Evolutionary conservation across 2,329 filamentous ascomycete species (phyloP), one percentile per base, ranked within the genome.

Genomic region (Alternaria hordeiaustralica): DNA sequence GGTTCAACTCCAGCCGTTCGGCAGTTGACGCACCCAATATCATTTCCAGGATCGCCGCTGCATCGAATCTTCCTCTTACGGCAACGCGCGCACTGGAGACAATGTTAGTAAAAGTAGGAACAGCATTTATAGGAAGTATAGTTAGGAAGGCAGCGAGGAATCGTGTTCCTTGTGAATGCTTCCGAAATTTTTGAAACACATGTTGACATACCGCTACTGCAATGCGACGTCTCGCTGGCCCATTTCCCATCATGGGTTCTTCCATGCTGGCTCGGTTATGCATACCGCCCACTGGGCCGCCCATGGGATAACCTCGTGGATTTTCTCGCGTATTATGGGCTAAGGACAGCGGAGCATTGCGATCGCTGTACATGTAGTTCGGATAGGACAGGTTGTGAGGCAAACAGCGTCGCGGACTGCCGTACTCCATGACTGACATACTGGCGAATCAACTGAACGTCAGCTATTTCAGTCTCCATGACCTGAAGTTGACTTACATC

Each of bases 31-130:
- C 95, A 98, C n/a, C 90, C 89, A 43, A 84, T 82, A n/a, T 91
- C 91, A 73, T 90, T 88, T 30, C 91, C 92, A 33, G 87, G 85
- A 76, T 97, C 93, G 46, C 95, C 95, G 74, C 92, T 97, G 82
- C 95, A 98, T 71, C 93, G 91, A 73, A 98, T 98, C 84, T 98
- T 98, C 63, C 95, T 88, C 82, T 95, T 94, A 64, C 95, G 89
- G 81, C 95, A 98, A 70, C 95, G 89, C 36, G 89, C 88, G 79
- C 95, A 98, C 95, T 97, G 68, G 6, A 47, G 9, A 9, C 12
- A 4, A 13, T 28, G 20, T 72, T 26, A 66, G 61, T 20, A 25
- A 49, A 23, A 12, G 8, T 15, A 8, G n/a, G n/a, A 11, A 46
- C 36, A 20, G 12, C 30, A 26, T 11, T 49, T 10, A 25, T 23